These are phyloP conservation scores for Laburnicola sp. DNA, from an alignment of 2,329 filamentous ascomycete species.

Conservation along the genomic window DNA sequence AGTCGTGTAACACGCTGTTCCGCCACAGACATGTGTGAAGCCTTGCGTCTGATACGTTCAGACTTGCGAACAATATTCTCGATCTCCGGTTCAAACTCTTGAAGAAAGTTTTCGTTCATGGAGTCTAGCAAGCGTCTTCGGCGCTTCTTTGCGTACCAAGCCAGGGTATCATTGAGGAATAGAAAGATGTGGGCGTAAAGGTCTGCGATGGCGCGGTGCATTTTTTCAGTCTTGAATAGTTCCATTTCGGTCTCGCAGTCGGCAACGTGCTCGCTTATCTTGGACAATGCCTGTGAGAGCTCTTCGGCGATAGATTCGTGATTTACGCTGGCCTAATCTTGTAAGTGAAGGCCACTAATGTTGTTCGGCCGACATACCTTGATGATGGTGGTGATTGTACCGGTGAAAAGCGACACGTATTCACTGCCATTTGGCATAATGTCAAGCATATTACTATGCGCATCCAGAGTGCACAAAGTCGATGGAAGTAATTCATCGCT, in stretches of 20 bases:
- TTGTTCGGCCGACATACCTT: no score
- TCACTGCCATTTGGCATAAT: slow-evolving; percentile 23
- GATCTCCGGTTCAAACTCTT: slow-evolving; percentile 21
- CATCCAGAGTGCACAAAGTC: slow-evolving; percentile 17
- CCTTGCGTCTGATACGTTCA: not conserved
- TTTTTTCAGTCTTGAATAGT: slow-evolving; percentile 20
- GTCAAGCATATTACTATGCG: slow-evolving; percentile 21
- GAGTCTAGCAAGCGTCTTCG: slow-evolving; percentile 15
- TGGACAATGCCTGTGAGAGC: slow-evolving; percentile 17
- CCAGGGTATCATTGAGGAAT: slow-evolving; percentile 24
- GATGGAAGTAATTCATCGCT: slow-evolving; percentile 17
- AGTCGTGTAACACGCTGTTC: slow-evolving; percentile 8
- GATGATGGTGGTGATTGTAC: slow-evolving; percentile 1
- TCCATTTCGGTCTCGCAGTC: slow-evolving; percentile 17
- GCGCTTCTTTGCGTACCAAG: slow-evolving; percentile 24
- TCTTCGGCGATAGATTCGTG: slow-evolving; percentile 24
- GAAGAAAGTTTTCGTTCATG: slow-evolving; percentile 23
- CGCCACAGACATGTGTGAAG: not conserved
- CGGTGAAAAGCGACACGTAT: slow-evolving; percentile 27
- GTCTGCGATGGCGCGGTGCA: slow-evolving; percentile 17
- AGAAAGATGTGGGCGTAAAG: slow-evolving; percentile 30
- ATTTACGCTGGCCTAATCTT: slow-evolving; percentile 22
- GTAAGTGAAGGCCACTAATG: no score
- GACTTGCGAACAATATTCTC: slow-evolving; percentile 15
- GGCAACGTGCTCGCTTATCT: slow-evolving; percentile 24